phyloP scores from a whole-genome alignment of 805 yeast species.

The Suhomyces vadensis region DNA sequence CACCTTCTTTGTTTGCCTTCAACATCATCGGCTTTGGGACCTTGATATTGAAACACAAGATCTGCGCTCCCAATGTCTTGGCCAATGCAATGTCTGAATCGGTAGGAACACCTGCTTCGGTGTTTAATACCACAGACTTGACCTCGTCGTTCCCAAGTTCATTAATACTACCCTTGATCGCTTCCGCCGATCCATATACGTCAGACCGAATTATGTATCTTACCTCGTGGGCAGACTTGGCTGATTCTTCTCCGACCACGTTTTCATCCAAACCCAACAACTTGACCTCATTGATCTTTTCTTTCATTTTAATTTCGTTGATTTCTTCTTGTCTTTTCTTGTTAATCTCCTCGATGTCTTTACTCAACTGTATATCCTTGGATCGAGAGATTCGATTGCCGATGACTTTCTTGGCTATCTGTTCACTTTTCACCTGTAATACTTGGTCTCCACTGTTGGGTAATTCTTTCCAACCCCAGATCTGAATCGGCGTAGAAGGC shows the following conservation, averaged over 20 bases:
- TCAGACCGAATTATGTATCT: slow-evolving; percentile 84
- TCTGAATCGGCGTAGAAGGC: slow-evolving; percentile 88
- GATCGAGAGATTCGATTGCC: slow-evolving; percentile 60
- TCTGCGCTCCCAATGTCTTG: slow-evolving; percentile 53
- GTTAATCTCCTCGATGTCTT: slow-evolving; percentile 71
- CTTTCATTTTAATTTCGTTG: slow-evolving; percentile 53
- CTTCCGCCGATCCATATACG: slow-evolving; percentile 94
- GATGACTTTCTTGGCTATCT: slow-evolving; percentile 71
- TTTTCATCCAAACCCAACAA: slow-evolving; percentile 59
- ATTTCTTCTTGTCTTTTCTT: slow-evolving; percentile 58
- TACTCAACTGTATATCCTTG: slow-evolving; percentile 54
- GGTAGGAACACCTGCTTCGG: slow-evolving; percentile 77
- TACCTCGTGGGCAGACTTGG: slow-evolving; percentile 26
- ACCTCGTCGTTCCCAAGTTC: slow-evolving; percentile 90
- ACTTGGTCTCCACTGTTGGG: slow-evolving; percentile 91
- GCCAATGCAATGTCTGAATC: slow-evolving; percentile 45
- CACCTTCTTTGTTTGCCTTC: slow-evolving; percentile 57
- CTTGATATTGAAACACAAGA: slow-evolving; percentile 76
- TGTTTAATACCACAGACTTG: slow-evolving; percentile 61
- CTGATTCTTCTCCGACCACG: slow-evolving; percentile 41
- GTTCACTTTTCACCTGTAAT: slow-evolving; percentile 73
- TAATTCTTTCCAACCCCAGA: slow-evolving; percentile 91
- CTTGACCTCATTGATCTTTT: slow-evolving; percentile 55
- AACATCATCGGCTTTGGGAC: slow-evolving; percentile 62
- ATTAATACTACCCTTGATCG: slow-evolving; percentile 77